Base-by-base conservation (phyloP, 768 basidiomycete genomes). In the Naematelia aurantialba region DNA sequence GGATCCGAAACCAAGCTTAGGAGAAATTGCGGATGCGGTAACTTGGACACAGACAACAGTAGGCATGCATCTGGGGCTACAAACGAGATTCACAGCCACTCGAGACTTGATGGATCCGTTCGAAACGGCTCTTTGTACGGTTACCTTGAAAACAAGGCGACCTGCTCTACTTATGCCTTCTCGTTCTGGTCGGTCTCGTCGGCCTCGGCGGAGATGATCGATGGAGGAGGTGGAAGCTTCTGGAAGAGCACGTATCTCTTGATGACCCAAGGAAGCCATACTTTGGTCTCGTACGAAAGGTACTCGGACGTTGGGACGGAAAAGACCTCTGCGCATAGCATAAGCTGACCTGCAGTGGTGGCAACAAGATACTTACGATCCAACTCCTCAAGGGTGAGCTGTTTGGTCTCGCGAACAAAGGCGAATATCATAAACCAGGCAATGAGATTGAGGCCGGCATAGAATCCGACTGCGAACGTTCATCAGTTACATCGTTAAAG, bases 381-480 rank as follows among this genome's bases (percentile, higher is more conserved):
- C 12, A 70, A 24, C 45, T 70, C 69, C 52, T 70, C 69, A 8
- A 70, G 52, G 3, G 69, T 65, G 29, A 65, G 26, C 26, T 61
- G 60, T 30, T 65, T 65, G 34, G 63, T 61, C 56, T 62, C 64
- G 24, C 53, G 50, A 21, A 66, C 64, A 44, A 67, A 66, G 39
- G 51, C 60, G 61, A 64, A 69, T 39, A 68, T 63, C 62, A 67
- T 60, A 26, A 42, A 51, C 59, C 54, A 69, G 17, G 70, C 71
- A 17, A 73, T 60, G 8, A 65, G 47, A 65, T 78, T 78, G 12
- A 75, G 58, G 30, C 74, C 76, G 11, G 76, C 75, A 58, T 73
- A 71, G 64, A 70, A 68, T 26, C 63, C 61, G 63, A 73, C 58
- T 65, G 51, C 30, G 5, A 21, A 2, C 4, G 3, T 27, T n/a